phyloP scores from a whole-genome alignment of 2,329 filamentous ascomycete species.

The Fusarium pseudograminearum region DNA sequence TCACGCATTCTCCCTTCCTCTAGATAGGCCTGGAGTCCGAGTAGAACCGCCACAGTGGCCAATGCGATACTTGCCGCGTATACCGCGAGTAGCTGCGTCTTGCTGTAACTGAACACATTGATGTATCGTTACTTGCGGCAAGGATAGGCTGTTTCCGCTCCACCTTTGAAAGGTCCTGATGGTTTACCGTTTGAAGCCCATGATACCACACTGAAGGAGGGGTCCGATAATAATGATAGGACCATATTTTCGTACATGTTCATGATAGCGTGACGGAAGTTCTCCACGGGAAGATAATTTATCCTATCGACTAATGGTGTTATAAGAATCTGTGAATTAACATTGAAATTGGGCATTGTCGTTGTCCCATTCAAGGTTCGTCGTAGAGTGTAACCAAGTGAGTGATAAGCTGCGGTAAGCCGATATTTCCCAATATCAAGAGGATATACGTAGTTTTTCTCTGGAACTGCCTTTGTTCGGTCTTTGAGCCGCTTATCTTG shows the following conservation, averaged over 20 bases:
- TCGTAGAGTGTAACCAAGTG: neutral
- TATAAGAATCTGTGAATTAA: too few relatives aligned
- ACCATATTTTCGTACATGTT: constrained; percentile 6
- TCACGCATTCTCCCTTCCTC: constrained; percentile 16
- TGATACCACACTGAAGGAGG: neutral
- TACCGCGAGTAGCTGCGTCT: neutral
- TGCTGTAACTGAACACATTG: neutral
- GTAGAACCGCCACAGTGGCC: accelerated
- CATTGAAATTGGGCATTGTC: too few relatives aligned
- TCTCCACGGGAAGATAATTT: neutral
- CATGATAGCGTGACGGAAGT: accelerated
- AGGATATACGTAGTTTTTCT: neutral
- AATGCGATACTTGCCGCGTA: neutral
- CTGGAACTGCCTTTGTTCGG: neutral
- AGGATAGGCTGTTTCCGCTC: neutral
- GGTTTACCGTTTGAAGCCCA: neutral
- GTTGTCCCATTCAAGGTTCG: accelerated
- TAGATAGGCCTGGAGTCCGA: accelerated
- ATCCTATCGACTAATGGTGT: too few relatives aligned
- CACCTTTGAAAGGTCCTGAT: accelerated
- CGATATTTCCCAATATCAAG: accelerated
- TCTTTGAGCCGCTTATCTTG: constrained; percentile 16
- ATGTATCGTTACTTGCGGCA: neutral
- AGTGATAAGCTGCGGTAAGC: constrained; percentile 4
- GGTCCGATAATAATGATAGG: neutral